phyloP scores from a whole-genome alignment of 257 asterid genomes.

The Nicotiana attenuata region DNA sequence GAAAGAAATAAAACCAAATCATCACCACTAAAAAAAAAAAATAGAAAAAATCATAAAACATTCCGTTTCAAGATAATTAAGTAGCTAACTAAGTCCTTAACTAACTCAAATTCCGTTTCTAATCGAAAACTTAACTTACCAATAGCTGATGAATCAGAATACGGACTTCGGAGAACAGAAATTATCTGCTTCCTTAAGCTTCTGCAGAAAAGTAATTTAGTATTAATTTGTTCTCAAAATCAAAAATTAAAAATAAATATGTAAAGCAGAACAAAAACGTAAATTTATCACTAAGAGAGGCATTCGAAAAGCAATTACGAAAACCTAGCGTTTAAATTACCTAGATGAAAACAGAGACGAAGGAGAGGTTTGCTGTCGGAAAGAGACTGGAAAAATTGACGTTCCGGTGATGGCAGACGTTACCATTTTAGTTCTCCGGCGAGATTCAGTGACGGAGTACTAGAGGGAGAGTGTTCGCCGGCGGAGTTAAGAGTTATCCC shows the following conservation, averaged over 20 bases:
- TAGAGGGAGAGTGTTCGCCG: neutral
- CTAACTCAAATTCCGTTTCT: neutral
- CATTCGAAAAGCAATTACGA: neutral
- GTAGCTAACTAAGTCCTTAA: neutral
- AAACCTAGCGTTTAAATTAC: constrained; percentile 18
- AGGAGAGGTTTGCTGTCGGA: constrained; percentile 20
- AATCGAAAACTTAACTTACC: constrained; percentile 28
- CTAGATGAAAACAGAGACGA: constrained; percentile 26
- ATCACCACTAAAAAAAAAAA: neutral
- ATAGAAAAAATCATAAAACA: neutral
- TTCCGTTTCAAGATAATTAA: neutral
- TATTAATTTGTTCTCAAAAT: neutral
- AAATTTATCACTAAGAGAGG: neutral
- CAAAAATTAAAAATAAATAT: neutral
- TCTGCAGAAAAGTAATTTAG: constrained; percentile 27
- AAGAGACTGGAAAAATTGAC: constrained; percentile 30
- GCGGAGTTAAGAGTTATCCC: neutral
- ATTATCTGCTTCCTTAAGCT: constrained; percentile 28
- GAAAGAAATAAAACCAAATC: constrained; percentile 10
- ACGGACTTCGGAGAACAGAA: constrained; percentile 47
- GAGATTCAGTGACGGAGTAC: neutral
- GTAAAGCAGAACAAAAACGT: neutral
- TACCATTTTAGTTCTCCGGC: constrained; percentile 31
- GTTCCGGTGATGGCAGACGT: constrained; percentile 63
- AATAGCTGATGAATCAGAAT: constrained; percentile 41